Conservation (phyloP, 495 filamentous ascomycete genomes). For the Daldinia bambusicola region DNA sequence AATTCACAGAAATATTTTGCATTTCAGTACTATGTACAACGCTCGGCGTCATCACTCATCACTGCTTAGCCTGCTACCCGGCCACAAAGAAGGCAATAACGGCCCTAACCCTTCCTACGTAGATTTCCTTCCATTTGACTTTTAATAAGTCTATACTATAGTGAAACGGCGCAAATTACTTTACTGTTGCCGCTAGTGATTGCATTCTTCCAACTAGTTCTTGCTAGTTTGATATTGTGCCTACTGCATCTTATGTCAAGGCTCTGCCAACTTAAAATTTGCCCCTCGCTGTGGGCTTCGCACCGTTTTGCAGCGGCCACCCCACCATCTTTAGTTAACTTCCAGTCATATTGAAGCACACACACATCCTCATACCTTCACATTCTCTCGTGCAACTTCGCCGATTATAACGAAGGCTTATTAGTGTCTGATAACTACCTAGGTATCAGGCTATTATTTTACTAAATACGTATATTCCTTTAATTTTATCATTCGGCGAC, state of each 20-base stretch:
- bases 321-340: conserved; percentile 11
- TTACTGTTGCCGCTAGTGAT: not conserved
- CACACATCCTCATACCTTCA: conserved; percentile 1
- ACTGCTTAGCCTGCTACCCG: conserved; percentile 24
- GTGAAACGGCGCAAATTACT: not conserved
- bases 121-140: conserved; percentile 2
- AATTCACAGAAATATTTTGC: conserved; percentile 31
- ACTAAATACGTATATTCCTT: not conserved
- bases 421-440: no score
- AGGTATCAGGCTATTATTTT: not conserved
- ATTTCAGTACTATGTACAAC: not conserved
- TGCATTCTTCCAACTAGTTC: conserved; percentile 19
- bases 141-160: not conserved
- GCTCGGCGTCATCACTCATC: conserved; percentile 18
- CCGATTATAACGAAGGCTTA: not conserved
- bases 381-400: not conserved
- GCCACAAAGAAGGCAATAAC: conserved; percentile 30
- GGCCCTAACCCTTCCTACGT: conserved; percentile 40
- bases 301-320: conserved; percentile 22
- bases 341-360: not conserved
- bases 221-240: conserved; percentile 7
- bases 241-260: not conserved
- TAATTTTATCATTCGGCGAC: not conserved
- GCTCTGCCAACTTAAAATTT: conserved; percentile 9
- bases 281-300: conserved; percentile 14